A percentile compares a stretch with the other conserved stretches of the same genome.
phyloP scores from a whole-genome alignment of 805 yeast genomes.

The Suhomyces kilbournensis region DNA sequence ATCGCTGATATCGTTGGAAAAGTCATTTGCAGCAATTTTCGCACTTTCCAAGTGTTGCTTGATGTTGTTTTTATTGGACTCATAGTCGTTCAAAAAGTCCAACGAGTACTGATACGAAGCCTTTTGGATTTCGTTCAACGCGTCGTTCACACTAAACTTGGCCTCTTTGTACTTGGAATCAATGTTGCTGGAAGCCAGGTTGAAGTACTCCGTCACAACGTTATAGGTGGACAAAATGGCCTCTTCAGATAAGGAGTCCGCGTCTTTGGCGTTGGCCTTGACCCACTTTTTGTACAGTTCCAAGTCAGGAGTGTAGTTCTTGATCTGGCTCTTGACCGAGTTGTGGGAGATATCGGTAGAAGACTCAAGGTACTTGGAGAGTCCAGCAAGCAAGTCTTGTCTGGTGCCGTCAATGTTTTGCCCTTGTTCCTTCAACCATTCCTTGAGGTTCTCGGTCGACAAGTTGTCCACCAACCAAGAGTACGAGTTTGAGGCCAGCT shows the following conservation, averaged over 20 bases:
- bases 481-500: conserved; percentile 16
- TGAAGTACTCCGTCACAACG: conserved; percentile 18
- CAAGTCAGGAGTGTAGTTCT: conserved; percentile 16
- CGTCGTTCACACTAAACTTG: conserved; percentile 13
- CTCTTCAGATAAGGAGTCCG: conserved; percentile 16
- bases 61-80: conserved; percentile 6
- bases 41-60: conserved; percentile 11
- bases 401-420: conserved; percentile 20
- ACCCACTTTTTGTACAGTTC: conserved; percentile 12
- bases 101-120: conserved; percentile 18
- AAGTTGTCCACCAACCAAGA: conserved; percentile 34
- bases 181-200: conserved; percentile 16
- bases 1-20: conserved; percentile 8
- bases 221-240: conserved; percentile 13
- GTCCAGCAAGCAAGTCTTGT: conserved; percentile 20
- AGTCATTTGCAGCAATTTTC: conserved; percentile 12
- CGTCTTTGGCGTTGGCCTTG: conserved; percentile 5
- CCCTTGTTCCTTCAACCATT: conserved; percentile 39
- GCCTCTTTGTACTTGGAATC: conserved; percentile 8
- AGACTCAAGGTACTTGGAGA: conserved; percentile 11
- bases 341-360: conserved; percentile 7
- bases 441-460: conserved; percentile 35
- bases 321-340: conserved; percentile 14
- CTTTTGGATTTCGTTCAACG: conserved; percentile 14
- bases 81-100: conserved; percentile 8